Percentiles rank a stretch among this genome's conserved stretches.
Conservation (phyloP, 768 basidiomycete genomes). For the Tricholoma furcatifolium region DNA sequence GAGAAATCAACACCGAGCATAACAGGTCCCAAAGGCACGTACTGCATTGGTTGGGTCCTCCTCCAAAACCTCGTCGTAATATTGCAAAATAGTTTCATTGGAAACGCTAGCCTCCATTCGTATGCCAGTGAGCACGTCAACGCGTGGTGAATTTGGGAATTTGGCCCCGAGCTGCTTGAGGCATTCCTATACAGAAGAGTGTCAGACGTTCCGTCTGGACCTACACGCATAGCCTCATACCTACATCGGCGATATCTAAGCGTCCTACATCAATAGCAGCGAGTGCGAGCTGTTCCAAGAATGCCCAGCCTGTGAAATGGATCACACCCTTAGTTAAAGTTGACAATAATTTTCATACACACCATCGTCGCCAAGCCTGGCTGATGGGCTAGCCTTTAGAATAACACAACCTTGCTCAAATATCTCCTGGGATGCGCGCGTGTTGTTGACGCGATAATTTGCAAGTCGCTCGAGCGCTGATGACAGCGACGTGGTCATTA, state of each 20-base stretch:
- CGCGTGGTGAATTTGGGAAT: conserved; percentile 80
- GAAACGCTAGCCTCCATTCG: conserved; percentile 69
- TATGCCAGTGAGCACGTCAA: conserved; percentile 75
- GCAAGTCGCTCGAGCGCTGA: conserved; percentile 52
- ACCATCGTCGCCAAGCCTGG: conserved; percentile 60
- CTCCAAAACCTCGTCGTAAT: conserved; percentile 64
- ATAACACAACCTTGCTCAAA: conserved; percentile 53
- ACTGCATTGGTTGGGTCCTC: conserved; percentile 73
- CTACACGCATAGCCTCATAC: conserved; percentile 20
- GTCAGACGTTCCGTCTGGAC: conserved; percentile 27
- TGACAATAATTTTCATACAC: conserved; percentile 11
- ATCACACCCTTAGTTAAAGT: neutral
- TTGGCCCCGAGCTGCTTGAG: conserved; percentile 57
- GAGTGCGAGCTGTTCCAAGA: conserved; percentile 76
- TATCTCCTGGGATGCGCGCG: conserved; percentile 55
- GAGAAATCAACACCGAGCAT: no score
- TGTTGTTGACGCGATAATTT: conserved; percentile 50
- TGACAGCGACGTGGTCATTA: conserved; percentile 41
- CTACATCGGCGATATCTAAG: conserved; percentile 72
- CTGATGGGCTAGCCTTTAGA: conserved; percentile 43
- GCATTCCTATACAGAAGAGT: conserved; percentile 47
- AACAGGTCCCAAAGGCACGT: conserved; percentile 23
- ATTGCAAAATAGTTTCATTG: conserved; percentile 54
- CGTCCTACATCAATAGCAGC: conserved; percentile 78
- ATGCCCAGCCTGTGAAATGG: conserved; percentile 72